Conservation (phyloP, 2,329 filamentous ascomycete species). For the Fusarium humuli region DNA sequence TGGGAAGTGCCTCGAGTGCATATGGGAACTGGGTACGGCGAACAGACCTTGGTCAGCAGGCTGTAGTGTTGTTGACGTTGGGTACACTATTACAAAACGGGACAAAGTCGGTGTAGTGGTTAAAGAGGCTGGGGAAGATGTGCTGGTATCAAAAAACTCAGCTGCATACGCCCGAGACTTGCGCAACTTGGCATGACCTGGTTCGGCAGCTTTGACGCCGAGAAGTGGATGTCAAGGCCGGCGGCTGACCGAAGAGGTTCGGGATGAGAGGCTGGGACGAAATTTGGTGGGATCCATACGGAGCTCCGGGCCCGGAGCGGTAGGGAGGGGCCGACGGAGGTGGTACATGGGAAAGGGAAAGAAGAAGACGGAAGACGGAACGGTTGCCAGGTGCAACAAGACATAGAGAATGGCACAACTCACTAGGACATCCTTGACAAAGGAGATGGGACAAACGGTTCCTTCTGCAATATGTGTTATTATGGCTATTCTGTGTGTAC, state of each 20-base stretch:
- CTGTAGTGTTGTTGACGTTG: slow-evolving; percentile 30
- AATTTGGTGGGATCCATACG: slow-evolving; percentile 32
- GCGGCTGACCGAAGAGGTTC: slow-evolving; percentile 30
- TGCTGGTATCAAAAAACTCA: slow-evolving; percentile 22
- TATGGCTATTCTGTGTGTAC: slow-evolving; percentile 33
- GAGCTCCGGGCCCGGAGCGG: slow-evolving; percentile 39
- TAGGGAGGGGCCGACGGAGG: slow-evolving; percentile 29
- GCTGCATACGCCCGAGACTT: slow-evolving; percentile 39
- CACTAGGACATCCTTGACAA: slow-evolving; percentile 86
- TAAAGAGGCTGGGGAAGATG: slow-evolving; percentile 24
- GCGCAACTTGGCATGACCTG: slow-evolving; percentile 34
- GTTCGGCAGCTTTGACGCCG: slow-evolving; percentile 31
- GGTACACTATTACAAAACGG: slow-evolving; percentile 18
- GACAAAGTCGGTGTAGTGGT: slow-evolving; percentile 46
- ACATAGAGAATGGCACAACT: slow-evolving; percentile 53
- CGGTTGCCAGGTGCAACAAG: slow-evolving; percentile 28
- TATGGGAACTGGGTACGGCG: slow-evolving; percentile 75
- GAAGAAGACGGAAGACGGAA: slow-evolving; percentile 35
- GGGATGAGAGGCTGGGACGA: slow-evolving; percentile 38
- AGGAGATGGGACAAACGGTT: slow-evolving; percentile 84
- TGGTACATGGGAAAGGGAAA: slow-evolving; percentile 24
- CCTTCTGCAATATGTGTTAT: slow-evolving; percentile 68
- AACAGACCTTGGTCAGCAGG: slow-evolving; percentile 31
- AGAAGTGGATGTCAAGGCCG: slow-evolving; percentile 29
- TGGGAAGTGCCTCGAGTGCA: slow-evolving; percentile 74